phyloP scores from a whole-genome alignment of 345 rosid species.

The Gossypium longicalyx region DNA sequence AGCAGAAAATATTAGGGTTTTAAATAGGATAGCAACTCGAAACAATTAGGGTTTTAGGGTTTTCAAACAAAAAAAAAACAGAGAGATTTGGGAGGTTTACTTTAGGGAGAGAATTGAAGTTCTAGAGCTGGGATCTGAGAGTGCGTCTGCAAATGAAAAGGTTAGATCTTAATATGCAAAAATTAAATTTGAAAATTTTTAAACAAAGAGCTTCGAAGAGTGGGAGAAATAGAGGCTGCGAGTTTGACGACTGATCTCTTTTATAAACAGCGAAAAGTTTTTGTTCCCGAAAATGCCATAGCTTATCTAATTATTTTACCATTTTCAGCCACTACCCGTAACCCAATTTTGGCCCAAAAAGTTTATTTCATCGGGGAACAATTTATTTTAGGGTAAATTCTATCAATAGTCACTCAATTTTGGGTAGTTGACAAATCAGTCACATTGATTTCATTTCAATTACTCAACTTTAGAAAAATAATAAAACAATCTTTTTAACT shows the following conservation, averaged over 20 bases:
- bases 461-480: rapidly evolving
- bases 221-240: neutral
- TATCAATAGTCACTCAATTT: no score
- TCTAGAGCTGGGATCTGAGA: conserved; percentile 39
- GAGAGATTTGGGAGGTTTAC: neutral
- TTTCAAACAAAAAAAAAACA: neutral
- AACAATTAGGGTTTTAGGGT: conserved; percentile 11
- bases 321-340: no score
- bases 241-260: neutral
- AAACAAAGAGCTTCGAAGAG: neutral
- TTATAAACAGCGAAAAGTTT: neutral
- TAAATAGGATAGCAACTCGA: neutral
- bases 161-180: conserved; percentile 25
- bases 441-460: rapidly evolving
- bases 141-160: conserved; percentile 38
- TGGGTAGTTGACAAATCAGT: no score
- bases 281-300: conserved; percentile 18
- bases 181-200: neutral
- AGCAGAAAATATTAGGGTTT: neutral
- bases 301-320: neutral
- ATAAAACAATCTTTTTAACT: no score
- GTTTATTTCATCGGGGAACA: no score
- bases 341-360: no score
- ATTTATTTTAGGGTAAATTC: no score
- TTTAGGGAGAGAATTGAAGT: neutral